Conservation (phyloP, 2,329 filamentous ascomycete species). For the Botrytis deweyae region DNA sequence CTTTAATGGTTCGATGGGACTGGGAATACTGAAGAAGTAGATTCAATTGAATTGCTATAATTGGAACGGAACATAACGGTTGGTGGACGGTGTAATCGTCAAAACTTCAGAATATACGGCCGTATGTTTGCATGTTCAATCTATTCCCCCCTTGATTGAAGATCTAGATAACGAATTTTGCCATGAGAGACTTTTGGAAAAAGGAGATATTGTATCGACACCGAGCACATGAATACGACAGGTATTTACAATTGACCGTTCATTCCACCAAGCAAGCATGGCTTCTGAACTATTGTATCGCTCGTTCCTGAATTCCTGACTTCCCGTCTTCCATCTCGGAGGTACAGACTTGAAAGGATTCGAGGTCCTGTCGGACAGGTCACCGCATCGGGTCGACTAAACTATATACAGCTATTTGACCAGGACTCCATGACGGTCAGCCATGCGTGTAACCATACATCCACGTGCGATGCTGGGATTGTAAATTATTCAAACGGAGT, state of each 20-base stretch:
- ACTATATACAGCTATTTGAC: background rate
- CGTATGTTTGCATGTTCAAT: background rate
- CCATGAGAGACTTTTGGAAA: background rate
- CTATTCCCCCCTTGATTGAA: background rate
- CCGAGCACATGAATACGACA: background rate
- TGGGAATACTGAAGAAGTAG: background rate
- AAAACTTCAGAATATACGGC: background rate
- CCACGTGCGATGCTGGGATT: constrained; percentile 6
- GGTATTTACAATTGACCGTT: background rate
- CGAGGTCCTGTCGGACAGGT: background rate
- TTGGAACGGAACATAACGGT: background rate
- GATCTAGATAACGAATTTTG: background rate
- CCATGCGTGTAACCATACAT: constrained; percentile 3
- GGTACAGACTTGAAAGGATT: background rate
- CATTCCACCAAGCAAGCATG: background rate
- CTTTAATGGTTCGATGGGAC: background rate
- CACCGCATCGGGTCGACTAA: background rate
- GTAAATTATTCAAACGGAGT: background rate
- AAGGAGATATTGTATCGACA: background rate
- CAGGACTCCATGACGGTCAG: background rate
- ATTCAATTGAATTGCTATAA: background rate
- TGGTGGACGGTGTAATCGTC: background rate
- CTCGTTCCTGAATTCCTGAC: background rate
- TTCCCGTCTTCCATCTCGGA: background rate
- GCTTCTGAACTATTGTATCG: background rate